Evolutionary conservation across 495 filamentous ascomycete genomes (phyloP).

Genomic region (Pseudotulostoma volvatum): DNA sequence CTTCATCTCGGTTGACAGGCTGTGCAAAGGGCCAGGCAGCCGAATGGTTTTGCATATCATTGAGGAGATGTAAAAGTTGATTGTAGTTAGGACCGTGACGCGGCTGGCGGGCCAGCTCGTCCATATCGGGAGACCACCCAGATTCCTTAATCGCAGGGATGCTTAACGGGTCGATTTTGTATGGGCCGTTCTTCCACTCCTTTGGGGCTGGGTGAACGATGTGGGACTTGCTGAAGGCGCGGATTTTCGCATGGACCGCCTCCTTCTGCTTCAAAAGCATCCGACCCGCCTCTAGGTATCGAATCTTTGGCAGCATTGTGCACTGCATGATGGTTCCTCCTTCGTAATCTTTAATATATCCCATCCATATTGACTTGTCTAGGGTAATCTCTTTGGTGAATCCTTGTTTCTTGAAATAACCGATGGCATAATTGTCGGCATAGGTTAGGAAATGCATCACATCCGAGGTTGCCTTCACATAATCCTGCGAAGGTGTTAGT

Average conservation of each 20-base stretch:
- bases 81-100: conserved; percentile 95
- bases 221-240: conserved; percentile 77
- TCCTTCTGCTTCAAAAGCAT: conserved; percentile 98
- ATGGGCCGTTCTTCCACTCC: conserved; percentile 57
- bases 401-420: conserved; percentile 98
- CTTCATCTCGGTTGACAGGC: conserved; percentile 89
- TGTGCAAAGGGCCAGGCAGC: conserved; percentile 88
- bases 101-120: conserved; percentile 88
- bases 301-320: conserved; percentile 85
- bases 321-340: conserved; percentile 99
- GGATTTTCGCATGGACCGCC: conserved; percentile 82
- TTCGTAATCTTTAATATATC: conserved; percentile 99
- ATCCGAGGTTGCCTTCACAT: conserved; percentile 88
- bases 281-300: conserved; percentile 83
- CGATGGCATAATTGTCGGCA: conserved; percentile 96
- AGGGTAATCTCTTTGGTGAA: conserved; percentile 98
- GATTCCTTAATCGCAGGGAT: conserved; percentile 75
- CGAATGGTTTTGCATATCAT: conserved; percentile 85
- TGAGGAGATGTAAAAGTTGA: conserved; percentile 78
- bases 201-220: conserved; percentile 71
- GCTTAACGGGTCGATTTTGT: conserved; percentile 62
- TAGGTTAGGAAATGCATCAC: conserved; percentile 99
- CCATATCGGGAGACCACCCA: conserved; percentile 95
- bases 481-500: conserved; percentile 57
- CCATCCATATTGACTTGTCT: conserved; percentile 87